Percentiles rank a stretch among this genome's conserved stretches.
Conservation (phyloP, 345 rosid species). For the Euphorbia tirucalli region DNA sequence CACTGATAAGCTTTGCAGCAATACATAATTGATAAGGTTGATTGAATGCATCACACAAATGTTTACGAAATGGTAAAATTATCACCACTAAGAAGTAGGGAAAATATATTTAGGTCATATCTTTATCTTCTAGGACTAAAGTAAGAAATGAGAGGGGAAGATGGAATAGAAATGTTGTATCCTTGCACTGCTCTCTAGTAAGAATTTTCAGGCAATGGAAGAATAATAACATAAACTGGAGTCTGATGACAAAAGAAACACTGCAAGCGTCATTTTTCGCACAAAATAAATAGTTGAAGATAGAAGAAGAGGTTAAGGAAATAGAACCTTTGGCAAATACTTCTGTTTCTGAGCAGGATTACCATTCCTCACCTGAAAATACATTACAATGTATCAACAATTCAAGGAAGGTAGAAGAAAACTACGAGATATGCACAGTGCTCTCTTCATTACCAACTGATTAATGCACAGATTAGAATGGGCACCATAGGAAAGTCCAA, state of each 20-base stretch:
- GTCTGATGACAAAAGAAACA: not conserved
- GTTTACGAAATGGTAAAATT: not conserved
- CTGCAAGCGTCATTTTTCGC: too few relatives aligned
- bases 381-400: slow-evolving; percentile 13
- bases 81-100: slow-evolving; percentile 8
- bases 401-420: not conserved
- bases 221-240: not conserved
- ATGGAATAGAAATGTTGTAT: not conserved
- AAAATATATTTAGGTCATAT: not conserved
- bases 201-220: not conserved
- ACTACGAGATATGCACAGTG: not conserved
- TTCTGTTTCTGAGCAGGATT: slow-evolving; percentile 71
- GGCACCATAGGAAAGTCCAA: slow-evolving; percentile 86
- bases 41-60: not conserved
- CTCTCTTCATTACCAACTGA: slow-evolving; percentile 69
- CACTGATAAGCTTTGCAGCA: slow-evolving; percentile 80
- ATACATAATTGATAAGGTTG: slow-evolving; percentile 21
- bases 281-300: not conserved
- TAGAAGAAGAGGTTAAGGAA: not conserved
- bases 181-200: not conserved
- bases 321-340: slow-evolving; percentile 79
- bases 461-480: slow-evolving; percentile 95
- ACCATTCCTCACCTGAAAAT: slow-evolving; percentile 78
- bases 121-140: not conserved
- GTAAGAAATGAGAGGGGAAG: not conserved